These are phyloP conservation scores for Elsinoe batatas DNA, from an alignment of 2,329 filamentous ascomycete species.

Conservation along the genomic window DNA sequence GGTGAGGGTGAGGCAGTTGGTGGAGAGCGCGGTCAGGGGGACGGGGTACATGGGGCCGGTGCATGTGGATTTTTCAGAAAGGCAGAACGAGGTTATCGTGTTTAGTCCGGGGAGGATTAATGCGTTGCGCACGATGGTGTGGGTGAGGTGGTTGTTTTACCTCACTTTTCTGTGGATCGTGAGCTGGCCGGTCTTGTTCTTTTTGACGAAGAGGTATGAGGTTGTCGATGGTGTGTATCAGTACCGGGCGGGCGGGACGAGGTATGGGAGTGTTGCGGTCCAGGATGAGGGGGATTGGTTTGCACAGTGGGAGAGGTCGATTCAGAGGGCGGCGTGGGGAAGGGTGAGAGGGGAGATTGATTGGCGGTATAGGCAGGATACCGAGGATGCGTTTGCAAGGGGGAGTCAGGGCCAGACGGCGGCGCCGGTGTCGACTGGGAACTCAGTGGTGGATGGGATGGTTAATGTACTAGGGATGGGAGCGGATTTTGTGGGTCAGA, in stretches of 20 bases:
- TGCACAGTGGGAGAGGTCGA: constrained; percentile 51
- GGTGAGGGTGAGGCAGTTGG: constrained; percentile 39
- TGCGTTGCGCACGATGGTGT: constrained; percentile 52
- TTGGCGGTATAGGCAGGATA: constrained; percentile 26
- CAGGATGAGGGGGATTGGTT: constrained; percentile 47
- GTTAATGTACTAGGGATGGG: background rate
- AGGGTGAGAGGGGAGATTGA: constrained; percentile 47
- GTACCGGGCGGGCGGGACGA: constrained; percentile 23
- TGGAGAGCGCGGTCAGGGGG: constrained; percentile 49
- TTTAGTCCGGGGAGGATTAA: constrained; percentile 56
- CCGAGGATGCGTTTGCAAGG: constrained; percentile 14
- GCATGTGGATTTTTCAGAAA: constrained; percentile 49
- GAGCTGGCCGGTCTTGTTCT: constrained; percentile 59
- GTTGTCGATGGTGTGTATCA: constrained; percentile 54
- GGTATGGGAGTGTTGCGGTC: background rate
- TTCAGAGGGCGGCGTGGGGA: constrained; percentile 50
- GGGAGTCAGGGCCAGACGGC: background rate
- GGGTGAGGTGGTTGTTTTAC: constrained; percentile 56
- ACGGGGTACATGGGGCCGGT: constrained; percentile 60
- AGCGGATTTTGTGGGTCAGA: background rate
- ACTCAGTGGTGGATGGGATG: constrained; percentile 17
- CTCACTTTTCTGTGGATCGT: constrained; percentile 59
- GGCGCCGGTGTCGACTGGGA: constrained; percentile 14
- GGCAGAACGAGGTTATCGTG: constrained; percentile 48
- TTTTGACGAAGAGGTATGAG: constrained; percentile 57